phyloP scores from a whole-genome alignment of 2,329 filamentous ascomycete species.

The Thelonectria rubi region DNA sequence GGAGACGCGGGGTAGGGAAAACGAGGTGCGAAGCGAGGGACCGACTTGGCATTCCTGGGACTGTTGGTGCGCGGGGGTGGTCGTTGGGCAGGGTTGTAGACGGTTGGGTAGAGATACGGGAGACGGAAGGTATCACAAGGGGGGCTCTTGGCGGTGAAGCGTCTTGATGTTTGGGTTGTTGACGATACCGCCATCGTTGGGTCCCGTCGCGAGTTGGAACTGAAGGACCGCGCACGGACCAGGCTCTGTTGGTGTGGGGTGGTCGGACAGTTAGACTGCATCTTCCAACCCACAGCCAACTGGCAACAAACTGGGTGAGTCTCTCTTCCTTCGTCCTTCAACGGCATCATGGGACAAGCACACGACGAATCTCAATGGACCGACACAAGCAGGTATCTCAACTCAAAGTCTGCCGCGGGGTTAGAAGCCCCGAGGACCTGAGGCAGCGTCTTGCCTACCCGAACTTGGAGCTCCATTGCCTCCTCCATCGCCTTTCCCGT shows the following conservation, averaged over 20 bases:
- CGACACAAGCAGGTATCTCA: too few relatives aligned
- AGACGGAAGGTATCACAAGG: slow-evolving; percentile 8
- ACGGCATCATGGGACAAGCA: too few relatives aligned
- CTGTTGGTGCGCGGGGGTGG: slow-evolving; percentile 1
- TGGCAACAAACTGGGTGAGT: too few relatives aligned
- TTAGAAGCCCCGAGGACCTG: too few relatives aligned
- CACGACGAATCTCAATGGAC: too few relatives aligned
- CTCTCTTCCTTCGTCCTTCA: too few relatives aligned
- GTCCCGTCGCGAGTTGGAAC: not conserved
- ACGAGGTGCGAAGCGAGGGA: slow-evolving; percentile 9
- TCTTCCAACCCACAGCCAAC: too few relatives aligned
- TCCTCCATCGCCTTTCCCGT: too few relatives aligned
- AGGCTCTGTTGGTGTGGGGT: not conserved
- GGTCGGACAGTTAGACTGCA: too few relatives aligned
- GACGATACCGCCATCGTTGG: slow-evolving; percentile 2
- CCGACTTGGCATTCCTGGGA: slow-evolving; percentile 8
- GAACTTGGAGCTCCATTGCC: too few relatives aligned
- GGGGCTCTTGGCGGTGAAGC: slow-evolving; percentile 13
- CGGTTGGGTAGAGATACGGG: not conserved
- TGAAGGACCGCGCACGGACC: slow-evolving; percentile 14
- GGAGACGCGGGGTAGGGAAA: slow-evolving; percentile 21
- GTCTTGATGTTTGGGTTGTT: slow-evolving; percentile 19
- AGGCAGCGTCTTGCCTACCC: too few relatives aligned
- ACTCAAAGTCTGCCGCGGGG: too few relatives aligned
- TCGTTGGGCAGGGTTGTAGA: slow-evolving; percentile 3